These are phyloP conservation scores for Arthrobotrys entomopaga DNA, from an alignment of 2,329 filamentous ascomycete genomes.

Conservation along the genomic window DNA sequence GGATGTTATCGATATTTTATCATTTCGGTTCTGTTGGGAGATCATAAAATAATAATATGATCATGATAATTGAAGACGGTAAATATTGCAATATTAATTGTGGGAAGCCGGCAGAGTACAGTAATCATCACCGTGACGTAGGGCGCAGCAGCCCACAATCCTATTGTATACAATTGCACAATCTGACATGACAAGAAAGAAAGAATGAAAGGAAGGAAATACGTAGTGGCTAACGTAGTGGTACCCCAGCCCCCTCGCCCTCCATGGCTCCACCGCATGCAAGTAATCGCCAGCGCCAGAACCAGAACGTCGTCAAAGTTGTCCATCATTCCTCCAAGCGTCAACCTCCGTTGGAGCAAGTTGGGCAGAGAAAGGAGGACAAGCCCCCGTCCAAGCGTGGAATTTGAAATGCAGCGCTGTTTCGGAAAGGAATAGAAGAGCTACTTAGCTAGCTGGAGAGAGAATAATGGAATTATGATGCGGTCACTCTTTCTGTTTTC, in stretches of 20 bases:
- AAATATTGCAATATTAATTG: neutral
- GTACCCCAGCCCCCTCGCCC: constrained; percentile 26
- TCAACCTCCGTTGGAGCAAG: neutral
- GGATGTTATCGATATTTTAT: no score
- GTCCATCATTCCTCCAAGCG: constrained; percentile 37
- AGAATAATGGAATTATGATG: neutral
- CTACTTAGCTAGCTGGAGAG: no score
- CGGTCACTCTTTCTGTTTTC: no score
- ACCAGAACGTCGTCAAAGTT: constrained; percentile 9
- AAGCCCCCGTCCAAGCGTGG: no score
- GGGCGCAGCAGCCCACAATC: constrained; percentile 19
- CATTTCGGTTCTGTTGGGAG: no score
- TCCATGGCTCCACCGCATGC: constrained; percentile 19
- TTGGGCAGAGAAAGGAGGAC: no score
- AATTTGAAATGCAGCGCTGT: neutral
- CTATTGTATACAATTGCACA: no score
- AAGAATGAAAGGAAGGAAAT: neutral
- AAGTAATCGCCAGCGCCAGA: constrained; percentile 22
- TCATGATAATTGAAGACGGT: no score
- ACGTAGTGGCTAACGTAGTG: no score
- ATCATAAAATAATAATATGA: no score
- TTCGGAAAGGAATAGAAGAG: neutral
- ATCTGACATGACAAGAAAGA: constrained; percentile 10
- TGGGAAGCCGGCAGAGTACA: neutral
- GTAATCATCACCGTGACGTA: constrained; percentile 39